Evolutionary conservation across 495 filamentous ascomycete species (phyloP).

Genomic region (Cairneyella variabilis): DNA sequence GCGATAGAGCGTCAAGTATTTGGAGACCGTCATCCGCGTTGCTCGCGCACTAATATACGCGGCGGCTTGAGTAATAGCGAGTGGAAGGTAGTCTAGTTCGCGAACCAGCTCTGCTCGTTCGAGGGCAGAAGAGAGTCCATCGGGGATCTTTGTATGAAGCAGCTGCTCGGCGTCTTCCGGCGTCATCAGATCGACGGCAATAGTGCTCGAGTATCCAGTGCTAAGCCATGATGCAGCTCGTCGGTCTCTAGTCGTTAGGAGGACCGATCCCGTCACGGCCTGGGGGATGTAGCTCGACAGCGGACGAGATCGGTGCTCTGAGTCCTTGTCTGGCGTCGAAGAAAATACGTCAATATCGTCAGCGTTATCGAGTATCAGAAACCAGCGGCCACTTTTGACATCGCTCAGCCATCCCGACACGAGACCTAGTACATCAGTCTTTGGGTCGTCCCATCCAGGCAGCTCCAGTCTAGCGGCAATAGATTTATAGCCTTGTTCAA

Average conservation of each 20-base stretch:
- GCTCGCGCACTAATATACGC: slow-evolving; percentile 19
- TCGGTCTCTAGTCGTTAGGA: slow-evolving; percentile 33
- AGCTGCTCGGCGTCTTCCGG: slow-evolving; percentile 17
- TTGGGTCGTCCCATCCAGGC: slow-evolving; percentile 32
- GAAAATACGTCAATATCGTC: slow-evolving; percentile 35
- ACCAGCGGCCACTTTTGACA: slow-evolving; percentile 35
- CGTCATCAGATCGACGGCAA: slow-evolving; percentile 7
- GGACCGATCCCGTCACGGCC: slow-evolving; percentile 34
- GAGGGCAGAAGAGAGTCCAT: slow-evolving; percentile 27
- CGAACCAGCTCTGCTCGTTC: slow-evolving; percentile 10
- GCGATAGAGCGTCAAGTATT: slow-evolving; percentile 31
- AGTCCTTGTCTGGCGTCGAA: background rate
- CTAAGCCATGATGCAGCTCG: slow-evolving; percentile 24
- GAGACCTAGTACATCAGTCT: slow-evolving; percentile 32
- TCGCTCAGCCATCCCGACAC: slow-evolving; percentile 37
- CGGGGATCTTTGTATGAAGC: slow-evolving; percentile 31
- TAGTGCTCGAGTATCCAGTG: slow-evolving; percentile 7
- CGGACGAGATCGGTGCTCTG: slow-evolving; percentile 3
- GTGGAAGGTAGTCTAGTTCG: slow-evolving; percentile 17
- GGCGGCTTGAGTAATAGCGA: slow-evolving; percentile 24
- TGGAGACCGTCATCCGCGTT: slow-evolving; percentile 26
- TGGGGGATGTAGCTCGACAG: slow-evolving; percentile 33
- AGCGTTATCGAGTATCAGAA: slow-evolving; percentile 42
- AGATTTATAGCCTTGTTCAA: slow-evolving; percentile 34
- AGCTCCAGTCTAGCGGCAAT: slow-evolving; percentile 36